Base-by-base conservation (phyloP, 2,329 filamentous ascomycete species). In the Tolypocladium tundrense region DNA sequence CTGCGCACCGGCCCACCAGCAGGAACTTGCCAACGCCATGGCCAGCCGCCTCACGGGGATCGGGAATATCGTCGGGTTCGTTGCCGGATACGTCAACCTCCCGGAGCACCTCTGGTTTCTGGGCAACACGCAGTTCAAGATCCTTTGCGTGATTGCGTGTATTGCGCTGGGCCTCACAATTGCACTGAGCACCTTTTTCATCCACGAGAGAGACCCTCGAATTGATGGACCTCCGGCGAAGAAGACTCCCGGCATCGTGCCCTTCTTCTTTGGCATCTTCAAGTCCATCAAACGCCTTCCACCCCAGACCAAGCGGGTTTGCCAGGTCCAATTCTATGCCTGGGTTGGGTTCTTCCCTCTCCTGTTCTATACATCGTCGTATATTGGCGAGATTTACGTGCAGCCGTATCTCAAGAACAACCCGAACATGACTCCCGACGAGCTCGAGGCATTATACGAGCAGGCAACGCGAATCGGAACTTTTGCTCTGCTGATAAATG, bases 261-360 rank as follows among this genome's bases (percentile, higher is more conserved):
- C 84, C 2, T 96, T 97, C 74, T 97, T 97, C 76, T 81, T 78
- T 63, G 83, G 85, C 65, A 85, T 96, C 3, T 87, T 88, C 69
- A 82, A 79, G 54, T 91, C 91, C 0, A 88, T 96, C 62, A 84
- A 81, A 65, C 82, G 86, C 43, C 78, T 97, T 8, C 92, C 93
- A 1, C 86, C 87, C 0, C 91, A 96, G 72, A 91, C 94, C 62
- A 82, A 82, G 61, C 87, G 84, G 62, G 90, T 97, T 42, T 97
- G 92, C 68, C 76, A 86, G 62, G 88, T 92, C 0, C 89, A 94
- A 69, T 85, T 93, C 65, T 92, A 87, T 60, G 90, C 91, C 6
- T 97, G 92, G 92, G 86, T 97, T 58, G 93, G 91, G 56, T 97
- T 93, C 84, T 97, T 97, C 67, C 92, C 92, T 1, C 91, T 96